Evolutionary conservation across 306 rosid genomes (phyloP), one percentile per base, ranked within the genome.

Genomic region (Erythrophleum fordii): DNA sequence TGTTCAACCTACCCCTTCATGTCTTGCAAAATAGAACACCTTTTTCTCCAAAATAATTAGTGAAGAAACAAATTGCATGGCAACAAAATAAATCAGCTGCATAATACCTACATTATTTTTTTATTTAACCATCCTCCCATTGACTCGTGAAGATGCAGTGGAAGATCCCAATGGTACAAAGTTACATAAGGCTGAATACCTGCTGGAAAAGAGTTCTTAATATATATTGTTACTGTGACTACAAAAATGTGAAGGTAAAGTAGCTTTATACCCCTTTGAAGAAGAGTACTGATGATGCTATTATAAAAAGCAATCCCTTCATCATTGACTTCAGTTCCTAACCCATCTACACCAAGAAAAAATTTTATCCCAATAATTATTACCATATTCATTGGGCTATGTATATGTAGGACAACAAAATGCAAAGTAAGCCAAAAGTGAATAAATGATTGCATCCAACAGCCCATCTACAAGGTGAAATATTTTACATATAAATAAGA

Each of bases 101-200:
- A 70, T 26, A 48, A 37, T 46, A 86, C 97, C 82, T 79, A 95
- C 99, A 90, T 86, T 72, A 95, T 87, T 80, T 90, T 77, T 83
- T 89, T 89, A 82, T 93, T 89, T 76, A 91, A 70, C 99, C 99
- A 95, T 74, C 99, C 99, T 71, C 87, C 93, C 85, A 90, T 87
- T 65, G 91, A 87, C 85, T 95, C 94, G 0, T 95, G 85, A 81
- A 95, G 99, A 89, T 93, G 91, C 90, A 87, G 86, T 2, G 99
- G 99, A 81, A 95, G 97, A 86, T 95, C 99, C 97, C 97, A 95
- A 85, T 95, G 99, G 75, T 92, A 95, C 85, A 94, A 77, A 80
- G 98, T 94, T 77, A 83, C 88, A 80, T 75, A 94, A 78, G 98
- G 98, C 79, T 88, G 86, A 79, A 94, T 88, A 67, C 98, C 98